Percentiles rank a stretch among this genome's conserved stretches.
Conservation (phyloP, 495 filamentous ascomycete genomes). For the Penicillium bovifimosum region DNA sequence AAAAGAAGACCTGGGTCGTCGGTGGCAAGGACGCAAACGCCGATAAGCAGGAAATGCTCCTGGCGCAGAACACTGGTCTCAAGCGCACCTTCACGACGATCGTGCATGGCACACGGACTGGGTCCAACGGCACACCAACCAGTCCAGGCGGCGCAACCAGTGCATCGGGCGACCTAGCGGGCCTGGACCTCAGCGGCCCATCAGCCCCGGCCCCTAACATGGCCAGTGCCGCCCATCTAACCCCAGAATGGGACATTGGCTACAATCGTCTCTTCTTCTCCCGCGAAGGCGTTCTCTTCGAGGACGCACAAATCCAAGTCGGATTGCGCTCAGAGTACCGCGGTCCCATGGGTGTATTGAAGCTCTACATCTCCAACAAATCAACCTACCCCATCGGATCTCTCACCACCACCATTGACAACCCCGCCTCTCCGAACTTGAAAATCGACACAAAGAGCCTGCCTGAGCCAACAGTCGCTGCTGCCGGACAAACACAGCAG, state of each 20-base stretch:
- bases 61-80: constrained; percentile 76
- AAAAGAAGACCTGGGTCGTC: constrained; percentile 94
- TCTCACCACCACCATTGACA: constrained; percentile 91
- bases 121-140: constrained; percentile 38
- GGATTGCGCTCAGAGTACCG: constrained; percentile 92
- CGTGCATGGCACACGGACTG: constrained; percentile 49
- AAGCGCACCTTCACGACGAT: constrained; percentile 73
- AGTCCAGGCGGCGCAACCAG: constrained; percentile 29
- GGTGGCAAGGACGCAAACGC: constrained; percentile 89
- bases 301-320: constrained; percentile 90
- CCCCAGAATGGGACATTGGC: constrained; percentile 88
- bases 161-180: constrained; percentile 60
- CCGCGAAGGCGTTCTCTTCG: constrained; percentile 83
- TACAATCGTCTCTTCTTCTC: constrained; percentile 78
- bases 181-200: constrained; percentile 65
- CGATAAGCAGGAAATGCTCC: constrained; percentile 70
- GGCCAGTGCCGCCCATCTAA: constrained; percentile 86
- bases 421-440: constrained; percentile 62
- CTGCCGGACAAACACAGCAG: constrained; percentile 79
- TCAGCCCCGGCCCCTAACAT: constrained; percentile 68
- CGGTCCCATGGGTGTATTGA: constrained; percentile 86
- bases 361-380: constrained; percentile 94
- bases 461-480: constrained; percentile 73
- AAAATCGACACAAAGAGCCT: constrained; percentile 80
- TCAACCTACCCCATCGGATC: constrained; percentile 74